Evolutionary conservation across 441 rosid genomes (phyloP), one percentile per base, ranked within the genome.

Genomic region (Syzygium syzygioides): DNA sequence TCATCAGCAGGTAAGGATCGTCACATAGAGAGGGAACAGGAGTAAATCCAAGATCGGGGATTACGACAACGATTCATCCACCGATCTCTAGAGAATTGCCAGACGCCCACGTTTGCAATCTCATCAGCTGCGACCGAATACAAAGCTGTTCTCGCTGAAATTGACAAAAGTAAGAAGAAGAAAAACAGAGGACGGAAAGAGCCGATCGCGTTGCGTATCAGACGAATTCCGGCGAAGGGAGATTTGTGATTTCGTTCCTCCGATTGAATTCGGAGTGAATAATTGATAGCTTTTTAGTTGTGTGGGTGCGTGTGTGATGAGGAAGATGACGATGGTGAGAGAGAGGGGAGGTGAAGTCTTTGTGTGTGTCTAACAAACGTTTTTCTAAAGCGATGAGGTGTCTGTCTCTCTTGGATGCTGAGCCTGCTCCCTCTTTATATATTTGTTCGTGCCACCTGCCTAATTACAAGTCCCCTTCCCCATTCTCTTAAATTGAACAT

Each of bases 31-130:
- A 89, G 89, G 55, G 71, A 91, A 10, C 89, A 30, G 62, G n/a
- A 93, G 86, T n/a, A 23, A 37, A 12, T 80, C 86, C 30, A 88
- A 89, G 89, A 92, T 91, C 87, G 91, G 86, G 79, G 89, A 94
- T 94, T 93, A 93, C 94, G 91, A 88, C 91, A 90, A 32, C 25
- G 92, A 91, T 93, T 91, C 94, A 88, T 91, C 92, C 53, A 76
- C 48, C 57, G 89, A 92, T 91, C 90, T 90, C 94, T 94, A 93
- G 93, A 93, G 76, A 32, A 32, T 66, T 19, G 23, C 18, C 76
- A 64, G 41, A 64, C 20, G 83, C 50, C 83, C n/a, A 37, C 48
- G 48, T 34, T 68, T 5, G 79, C 83, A 76, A 23, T 37, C 83
- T 37, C 50, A 10, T 37, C 50, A 20, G 50, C 80, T 20, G 80